A percentile compares a stretch with the other conserved stretches of the same genome.
Conservation (phyloP, 192 early-diverging fungal species). For the Glomus cerebriforme region DNA sequence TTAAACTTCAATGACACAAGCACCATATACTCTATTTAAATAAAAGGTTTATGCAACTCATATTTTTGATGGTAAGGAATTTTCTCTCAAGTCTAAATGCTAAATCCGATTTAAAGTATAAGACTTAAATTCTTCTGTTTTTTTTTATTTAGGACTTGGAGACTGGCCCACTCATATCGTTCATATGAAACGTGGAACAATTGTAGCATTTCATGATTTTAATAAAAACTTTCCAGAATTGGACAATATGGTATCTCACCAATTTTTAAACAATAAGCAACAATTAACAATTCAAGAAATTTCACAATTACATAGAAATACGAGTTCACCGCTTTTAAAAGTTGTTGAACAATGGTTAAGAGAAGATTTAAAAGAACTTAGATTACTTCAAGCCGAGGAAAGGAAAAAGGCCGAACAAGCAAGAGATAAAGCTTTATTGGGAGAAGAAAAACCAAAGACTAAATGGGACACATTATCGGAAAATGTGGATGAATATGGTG, state of each 20-base stretch:
- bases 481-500: constrained; percentile 47
- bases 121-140: not conserved
- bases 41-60: constrained; percentile 70
- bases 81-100: not conserved
- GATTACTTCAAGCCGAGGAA: constrained; percentile 21
- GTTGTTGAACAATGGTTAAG: constrained; percentile 56
- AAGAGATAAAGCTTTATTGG: constrained; percentile 31
- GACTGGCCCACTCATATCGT: constrained; percentile 75
- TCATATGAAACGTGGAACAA: constrained; percentile 62
- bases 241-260: constrained; percentile 31
- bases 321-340: constrained; percentile 26
- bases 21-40: not conserved
- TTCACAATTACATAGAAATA: constrained; percentile 9
- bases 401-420: constrained; percentile 19
- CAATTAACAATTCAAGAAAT: not conserved
- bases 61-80: constrained; percentile 73
- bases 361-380: constrained; percentile 50
- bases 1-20: not conserved
- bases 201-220: constrained; percentile 49
- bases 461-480: constrained; percentile 52
- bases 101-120: not conserved
- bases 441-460: constrained; percentile 38
- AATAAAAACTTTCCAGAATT: constrained; percentile 56
- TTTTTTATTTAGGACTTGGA: constrained; percentile 37
- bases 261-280: not conserved